Conservation (phyloP, 139 green algal genomes). For the Volvox reticuliferus region DNA sequence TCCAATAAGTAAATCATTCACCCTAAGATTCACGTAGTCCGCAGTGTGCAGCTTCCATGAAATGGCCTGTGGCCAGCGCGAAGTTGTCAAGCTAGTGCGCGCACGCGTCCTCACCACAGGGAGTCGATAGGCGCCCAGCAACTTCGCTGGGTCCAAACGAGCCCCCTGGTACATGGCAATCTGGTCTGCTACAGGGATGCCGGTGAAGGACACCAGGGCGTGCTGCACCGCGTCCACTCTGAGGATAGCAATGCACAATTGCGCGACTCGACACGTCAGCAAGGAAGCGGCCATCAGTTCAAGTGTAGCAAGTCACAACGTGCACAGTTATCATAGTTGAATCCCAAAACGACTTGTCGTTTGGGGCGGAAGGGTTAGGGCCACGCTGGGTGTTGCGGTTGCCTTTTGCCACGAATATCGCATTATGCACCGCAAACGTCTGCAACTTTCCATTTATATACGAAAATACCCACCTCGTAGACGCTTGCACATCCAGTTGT, state of each 20-base stretch:
- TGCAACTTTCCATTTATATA: not conserved
- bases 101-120: conserved; percentile 67
- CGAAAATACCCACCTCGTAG: conserved; percentile 51
- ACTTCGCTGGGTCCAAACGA: conserved; percentile 74
- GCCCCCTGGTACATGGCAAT: conserved; percentile 84
- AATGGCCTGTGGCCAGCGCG: not conserved
- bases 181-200: conserved; percentile 81
- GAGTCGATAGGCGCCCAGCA: conserved; percentile 80
- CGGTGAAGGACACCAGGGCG: conserved; percentile 81
- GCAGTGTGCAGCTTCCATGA: not conserved
- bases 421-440: too few relatives aligned
- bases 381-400: conserved; percentile 8
- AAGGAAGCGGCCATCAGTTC: not conserved
- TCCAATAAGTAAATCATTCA: too few relatives aligned
- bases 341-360: not conserved
- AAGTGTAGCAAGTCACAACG: not conserved
- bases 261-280: not conserved
- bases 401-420: too few relatives aligned
- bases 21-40: too few relatives aligned
- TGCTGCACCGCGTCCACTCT: conserved; percentile 88
- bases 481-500: conserved; percentile 69
- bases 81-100: conserved; percentile 12
- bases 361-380: conserved; percentile 1
- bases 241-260: not conserved
- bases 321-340: not conserved